phyloP scores from a whole-genome alignment of 768 basidiomycete genomes.

The Crucibulum laeve region DNA sequence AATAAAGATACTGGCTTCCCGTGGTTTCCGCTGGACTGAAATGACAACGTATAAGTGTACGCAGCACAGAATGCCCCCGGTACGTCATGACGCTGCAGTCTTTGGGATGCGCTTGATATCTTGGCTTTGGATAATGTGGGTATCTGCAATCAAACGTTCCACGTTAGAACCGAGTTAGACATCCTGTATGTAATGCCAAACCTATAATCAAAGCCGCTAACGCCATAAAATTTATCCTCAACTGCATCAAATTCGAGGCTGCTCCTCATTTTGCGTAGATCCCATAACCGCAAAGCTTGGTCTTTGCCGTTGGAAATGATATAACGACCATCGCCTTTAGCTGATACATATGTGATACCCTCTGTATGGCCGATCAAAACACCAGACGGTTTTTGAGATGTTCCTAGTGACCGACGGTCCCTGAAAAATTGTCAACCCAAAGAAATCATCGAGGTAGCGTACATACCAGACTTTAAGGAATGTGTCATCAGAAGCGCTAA shows the following conservation, averaged over 20 bases:
- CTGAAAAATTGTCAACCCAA: conserved; percentile 18
- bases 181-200: conserved; percentile 23
- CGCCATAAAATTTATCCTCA: conserved; percentile 47
- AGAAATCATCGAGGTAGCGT: not conserved
- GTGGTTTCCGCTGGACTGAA: conserved; percentile 94
- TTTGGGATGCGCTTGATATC: conserved; percentile 63
- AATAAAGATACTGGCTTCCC: conserved; percentile 90
- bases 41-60: conserved; percentile 93
- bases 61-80: conserved; percentile 83
- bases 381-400: conserved; percentile 77
- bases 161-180: not conserved
- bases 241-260: conserved; percentile 63
- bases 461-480: conserved; percentile 92
- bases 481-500: conserved; percentile 93
- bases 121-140: conserved; percentile 62
- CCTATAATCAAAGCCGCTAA: conserved; percentile 77
- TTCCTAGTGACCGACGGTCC: conserved; percentile 53
- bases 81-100: conserved; percentile 97
- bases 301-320: conserved; percentile 96
- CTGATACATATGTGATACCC: conserved; percentile 90
- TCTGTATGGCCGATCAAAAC: conserved; percentile 95
- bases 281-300: conserved; percentile 88
- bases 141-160: conserved; percentile 34
- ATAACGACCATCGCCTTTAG: conserved; percentile 96
- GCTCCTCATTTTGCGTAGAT: conserved; percentile 87